These are phyloP conservation scores for Ascobolus immersus DNA, from an alignment of 495 filamentous ascomycete genomes.

Conservation along the genomic window DNA sequence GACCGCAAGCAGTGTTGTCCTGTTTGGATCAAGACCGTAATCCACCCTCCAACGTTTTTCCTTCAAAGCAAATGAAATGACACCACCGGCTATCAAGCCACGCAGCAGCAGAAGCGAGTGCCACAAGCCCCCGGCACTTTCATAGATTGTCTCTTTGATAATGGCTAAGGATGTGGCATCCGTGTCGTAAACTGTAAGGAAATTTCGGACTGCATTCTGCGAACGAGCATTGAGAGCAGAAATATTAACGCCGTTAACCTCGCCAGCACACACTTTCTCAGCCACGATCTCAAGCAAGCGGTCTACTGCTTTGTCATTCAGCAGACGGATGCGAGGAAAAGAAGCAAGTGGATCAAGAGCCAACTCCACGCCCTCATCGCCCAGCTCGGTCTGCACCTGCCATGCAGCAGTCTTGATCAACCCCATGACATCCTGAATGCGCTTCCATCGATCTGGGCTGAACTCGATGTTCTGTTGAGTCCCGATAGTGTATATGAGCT, in stretches of 20 bases:
- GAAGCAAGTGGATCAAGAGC: constrained; percentile 10
- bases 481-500: constrained; percentile 48
- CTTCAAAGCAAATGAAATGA: constrained; percentile 28
- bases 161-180: too few species aligned
- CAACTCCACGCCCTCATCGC: constrained; percentile 21
- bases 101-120: constrained; percentile 34
- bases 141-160: constrained; percentile 13
- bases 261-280: constrained; percentile 18
- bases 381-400: constrained; percentile 7
- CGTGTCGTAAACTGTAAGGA: constrained; percentile 20
- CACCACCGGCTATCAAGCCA: constrained; percentile 31
- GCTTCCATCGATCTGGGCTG: constrained; percentile 32
- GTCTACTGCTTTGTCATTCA: constrained; percentile 17
- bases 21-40: constrained; percentile 30
- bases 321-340: constrained; percentile 23
- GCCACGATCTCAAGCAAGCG: constrained; percentile 15
- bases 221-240: background rate
- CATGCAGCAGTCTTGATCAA: constrained; percentile 19
- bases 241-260: background rate
- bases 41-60: constrained; percentile 43
- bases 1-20: constrained; percentile 33
- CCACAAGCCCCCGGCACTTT: too few species aligned
- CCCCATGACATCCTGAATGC: constrained; percentile 30
- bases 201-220: constrained; percentile 15
- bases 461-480: constrained; percentile 27